Conservation (phyloP, 768 basidiomycete genomes). For the Trametes cinnabarina region DNA sequence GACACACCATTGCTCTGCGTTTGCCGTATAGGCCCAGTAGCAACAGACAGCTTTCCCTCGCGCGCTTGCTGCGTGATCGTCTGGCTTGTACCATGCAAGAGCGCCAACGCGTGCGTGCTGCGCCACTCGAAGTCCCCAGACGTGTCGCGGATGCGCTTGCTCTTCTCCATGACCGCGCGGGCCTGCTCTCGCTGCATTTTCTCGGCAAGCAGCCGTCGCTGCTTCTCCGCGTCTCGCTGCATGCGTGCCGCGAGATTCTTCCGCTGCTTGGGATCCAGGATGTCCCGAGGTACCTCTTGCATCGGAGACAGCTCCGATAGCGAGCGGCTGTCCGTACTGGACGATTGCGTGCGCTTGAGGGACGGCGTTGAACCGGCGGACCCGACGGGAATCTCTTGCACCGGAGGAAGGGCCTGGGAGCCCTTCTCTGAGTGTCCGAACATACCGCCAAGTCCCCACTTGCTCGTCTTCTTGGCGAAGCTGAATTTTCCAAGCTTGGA, state of each 20-base stretch:
- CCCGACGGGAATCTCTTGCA: conserved; percentile 64
- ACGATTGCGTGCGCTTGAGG: conserved; percentile 77
- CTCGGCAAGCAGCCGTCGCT: conserved; percentile 72
- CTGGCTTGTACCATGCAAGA: conserved; percentile 43
- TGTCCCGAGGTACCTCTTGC: conserved; percentile 35
- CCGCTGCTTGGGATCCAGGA: conserved; percentile 62
- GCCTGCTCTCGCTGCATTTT: conserved; percentile 83
- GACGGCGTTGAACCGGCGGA: conserved; percentile 56
- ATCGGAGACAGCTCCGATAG: conserved; percentile 53
- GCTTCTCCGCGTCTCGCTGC: conserved; percentile 79
- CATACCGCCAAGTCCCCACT: conserved; percentile 60
- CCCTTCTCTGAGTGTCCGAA: conserved; percentile 70
- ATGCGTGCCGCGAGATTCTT: conserved; percentile 82
- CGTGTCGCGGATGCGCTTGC: conserved; percentile 67
- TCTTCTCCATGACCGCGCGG: conserved; percentile 89
- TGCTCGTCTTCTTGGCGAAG: conserved; percentile 67
- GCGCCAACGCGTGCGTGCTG: conserved; percentile 13
- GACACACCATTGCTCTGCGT: conserved; percentile 43
- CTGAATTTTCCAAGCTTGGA: conserved; percentile 56
- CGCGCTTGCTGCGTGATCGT: conserved; percentile 23
- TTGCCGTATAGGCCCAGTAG: conserved; percentile 65
- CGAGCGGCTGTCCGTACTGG: conserved; percentile 71
- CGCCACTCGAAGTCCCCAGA: conserved; percentile 33
- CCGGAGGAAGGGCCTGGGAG: conserved; percentile 54
- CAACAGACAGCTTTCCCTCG: conserved; percentile 44